Evolutionary conservation across 306 rosid species (phyloP), one percentile per base, ranked within the genome.

Genomic region (Dalbergia oliveri): DNA sequence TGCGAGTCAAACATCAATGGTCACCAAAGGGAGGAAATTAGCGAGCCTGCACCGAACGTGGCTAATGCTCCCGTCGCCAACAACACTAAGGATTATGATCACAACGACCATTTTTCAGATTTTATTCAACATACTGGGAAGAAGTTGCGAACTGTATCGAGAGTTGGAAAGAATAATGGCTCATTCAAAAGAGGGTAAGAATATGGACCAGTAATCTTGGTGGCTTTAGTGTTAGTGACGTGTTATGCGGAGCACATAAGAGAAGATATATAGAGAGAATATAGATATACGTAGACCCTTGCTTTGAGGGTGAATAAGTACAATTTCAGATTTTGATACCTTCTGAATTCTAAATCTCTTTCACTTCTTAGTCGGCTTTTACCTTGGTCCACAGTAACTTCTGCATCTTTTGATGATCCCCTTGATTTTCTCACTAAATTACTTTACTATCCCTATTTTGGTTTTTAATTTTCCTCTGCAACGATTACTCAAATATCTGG

Each of bases 101-200:
- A 50, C 4, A 54, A 49, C 13, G 90, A 91, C 37, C 78, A 73
- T 5, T 85, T 83, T 66, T 71, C 91, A 47, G 76, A 74, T 67
- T 91, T 83, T 50, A 88, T 89, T 69, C 64, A 85, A 39, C 61
- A 45, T 39, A 75, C 79, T 0, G 82, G 16, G 84, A 79, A 39
- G 51, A 91, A 82, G 73, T 53, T 88, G 43, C 72, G 84, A 70
- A 76, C 85, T 57, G 33, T 73, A 4, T 60, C 93, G 0, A 74
- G 14, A 47, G 23, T 62, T n/a, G 81, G 86, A 80, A 86, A 80
- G 56, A 66, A 1, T 21, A 66, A 1, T 31, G 9, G 66, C n/a
- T 71, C 88, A 18, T 82, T 83, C 26, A 84, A 76, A 75, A 53
- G 54, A 56, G 84, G 82, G 31, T 63, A 82, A 58, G 41, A 54